Base-by-base conservation (phyloP, 441 rosid species). In the Eruca vesicaria region DNA sequence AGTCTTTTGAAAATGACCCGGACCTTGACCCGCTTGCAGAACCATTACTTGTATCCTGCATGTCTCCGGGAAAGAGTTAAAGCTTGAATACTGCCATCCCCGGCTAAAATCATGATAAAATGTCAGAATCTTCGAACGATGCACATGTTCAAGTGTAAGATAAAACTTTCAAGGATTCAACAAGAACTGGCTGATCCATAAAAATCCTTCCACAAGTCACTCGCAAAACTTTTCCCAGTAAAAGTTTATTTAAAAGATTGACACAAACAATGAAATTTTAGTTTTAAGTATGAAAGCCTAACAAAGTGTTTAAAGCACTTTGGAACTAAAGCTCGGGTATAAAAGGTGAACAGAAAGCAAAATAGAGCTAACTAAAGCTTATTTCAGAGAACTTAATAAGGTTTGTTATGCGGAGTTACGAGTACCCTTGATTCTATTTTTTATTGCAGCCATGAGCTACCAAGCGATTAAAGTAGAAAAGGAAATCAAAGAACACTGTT, bases 41-140 rank as follows among this genome's bases (percentile, higher is more conserved):
- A 9, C 36, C 71, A 41, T 56, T 41, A 41, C 28, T 43, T 45
- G n/a, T 31, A 14, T 31, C 48, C 26, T 73, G 66, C 16, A 43
- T 57, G 52, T 73, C 48, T 31, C 26, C 18, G 55, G 56, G 62
- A 5, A 59, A 23, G 63, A 48, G 62, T 45, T 32, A 66, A 66
- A 66, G 60, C 72, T 58, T 58, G 21, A 59, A 58, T 59, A 74
- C 55, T 33, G 56, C 55, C 52, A 23, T 14, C 50, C 63, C 73
- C 56, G 14, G 19, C 68, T 68, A 60, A 31, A 61, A 67, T 18
- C 63, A 68, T 38, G 9, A 15, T 59, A 32, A 45, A 21, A 66
- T 59, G 67, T 66, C 61, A 66, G 66, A 74, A 66, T 2, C 60
- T 11, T 19, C 0, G 35, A 28, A 18, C 29, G 45, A 33, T 18